Evolutionary conservation across 208 protist species (phyloP), one percentile per base, ranked within the genome.

Genomic region (Trypanosomatidae sp.): DNA sequence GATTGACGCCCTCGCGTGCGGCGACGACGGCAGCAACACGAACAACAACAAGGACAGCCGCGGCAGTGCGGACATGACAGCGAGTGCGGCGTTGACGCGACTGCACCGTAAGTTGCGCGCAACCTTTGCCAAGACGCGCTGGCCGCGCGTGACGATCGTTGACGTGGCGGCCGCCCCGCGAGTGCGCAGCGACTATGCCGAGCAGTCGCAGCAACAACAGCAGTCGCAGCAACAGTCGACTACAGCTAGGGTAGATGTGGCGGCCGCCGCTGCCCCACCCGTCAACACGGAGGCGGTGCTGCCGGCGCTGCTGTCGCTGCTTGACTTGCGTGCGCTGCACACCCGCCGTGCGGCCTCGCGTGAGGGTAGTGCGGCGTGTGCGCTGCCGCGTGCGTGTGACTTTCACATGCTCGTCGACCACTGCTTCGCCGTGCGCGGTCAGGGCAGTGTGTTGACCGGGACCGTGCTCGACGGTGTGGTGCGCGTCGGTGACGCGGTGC

Each of bases 341-440:
- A 13, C 43, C n/a, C n/a, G n/a, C n/a, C n/a, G n/a, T n/a, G n/a
- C n/a, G n/a, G n/a, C n/a, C n/a, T n/a, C n/a, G n/a, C n/a, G n/a
- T 51, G 25, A 2, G 43, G 41, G 16, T 43, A 48, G 16, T 45
- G 48, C 10, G 58, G 69, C 5, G 16, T 19, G 0, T n/a, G n/a
- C n/a, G n/a, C n/a, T n/a, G n/a, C 23, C 30, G 25, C 32, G 42
- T 13, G 24, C 33, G n/a, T 25, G 35, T 4, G 15, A 26, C 8
- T 97, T 99, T 39, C 54, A 96, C 38, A 94, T 98, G 75, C 74
- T 93, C 22, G 73, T 98, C 48, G 97, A 99, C 60, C 97, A 99
- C 66, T 99, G 97, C 77, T 99, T 99, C 66, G 69, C 71, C 13
- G 86, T 99, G 26, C 87, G 94, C 23, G 95, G 95, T 6, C 92